These are phyloP conservation scores for Musa itinerans DNA, from an alignment of 176 grass and related monocot species.

Conservation along the genomic window DNA sequence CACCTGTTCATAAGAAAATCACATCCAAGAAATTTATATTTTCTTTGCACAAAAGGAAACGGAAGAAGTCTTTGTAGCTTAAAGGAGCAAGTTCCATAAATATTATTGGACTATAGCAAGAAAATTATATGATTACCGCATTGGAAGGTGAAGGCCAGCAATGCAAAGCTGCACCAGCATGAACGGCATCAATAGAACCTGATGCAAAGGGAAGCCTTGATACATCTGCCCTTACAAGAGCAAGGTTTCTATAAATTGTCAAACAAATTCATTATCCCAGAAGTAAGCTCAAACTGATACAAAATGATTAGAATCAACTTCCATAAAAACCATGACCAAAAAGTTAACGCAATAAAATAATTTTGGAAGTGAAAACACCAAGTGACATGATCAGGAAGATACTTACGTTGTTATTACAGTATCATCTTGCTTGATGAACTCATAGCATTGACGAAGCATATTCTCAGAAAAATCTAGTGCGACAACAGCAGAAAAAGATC, in stretches of 20 bases:
- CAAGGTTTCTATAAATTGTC: slow-evolving; percentile 49
- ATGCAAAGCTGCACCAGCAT: slow-evolving; percentile 91
- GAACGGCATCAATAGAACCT: slow-evolving; percentile 73
- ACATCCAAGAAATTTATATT: too few relatives aligned
- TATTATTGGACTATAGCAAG: not conserved
- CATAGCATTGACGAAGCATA: slow-evolving; percentile 92
- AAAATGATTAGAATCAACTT: not conserved
- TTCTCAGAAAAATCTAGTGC: slow-evolving; percentile 96
- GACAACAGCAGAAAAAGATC: slow-evolving; percentile 69
- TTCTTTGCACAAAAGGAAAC: too few relatives aligned
- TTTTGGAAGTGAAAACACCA: not conserved
- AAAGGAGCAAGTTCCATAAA: not conserved
- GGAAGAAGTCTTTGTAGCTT: not conserved
- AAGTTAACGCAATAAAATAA: not conserved
- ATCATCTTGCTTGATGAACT: slow-evolving; percentile 74
- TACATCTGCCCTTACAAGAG: slow-evolving; percentile 90
- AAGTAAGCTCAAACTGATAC: not conserved
- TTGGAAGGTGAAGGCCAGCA: slow-evolving; percentile 96
- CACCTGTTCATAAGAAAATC: too few relatives aligned
- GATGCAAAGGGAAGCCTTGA: slow-evolving; percentile 90
- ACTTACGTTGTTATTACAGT: slow-evolving; percentile 58
- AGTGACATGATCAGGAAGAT: slow-evolving; percentile 12
- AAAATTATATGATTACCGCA: slow-evolving; percentile 37
- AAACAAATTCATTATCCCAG: not conserved
- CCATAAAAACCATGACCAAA: not conserved